phyloP scores from a whole-genome alignment of 495 filamentous ascomycete species.

The Usnea hakonensis region DNA sequence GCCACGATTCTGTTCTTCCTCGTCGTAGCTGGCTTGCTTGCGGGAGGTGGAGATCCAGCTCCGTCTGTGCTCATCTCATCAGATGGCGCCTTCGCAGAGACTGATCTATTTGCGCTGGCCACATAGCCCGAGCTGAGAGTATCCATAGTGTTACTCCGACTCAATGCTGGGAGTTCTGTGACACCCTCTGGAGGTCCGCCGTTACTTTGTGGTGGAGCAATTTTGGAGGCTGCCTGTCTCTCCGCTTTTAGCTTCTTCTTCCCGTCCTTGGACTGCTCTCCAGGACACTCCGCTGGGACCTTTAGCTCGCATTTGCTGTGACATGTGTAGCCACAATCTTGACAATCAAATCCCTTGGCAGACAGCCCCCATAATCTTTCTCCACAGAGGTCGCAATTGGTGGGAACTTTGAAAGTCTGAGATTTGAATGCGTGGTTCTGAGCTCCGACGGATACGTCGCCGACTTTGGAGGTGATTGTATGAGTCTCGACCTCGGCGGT shows the following conservation, averaged over 20 bases:
- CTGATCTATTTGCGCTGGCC: slow-evolving; percentile 65
- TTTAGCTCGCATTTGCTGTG: slow-evolving; percentile 99
- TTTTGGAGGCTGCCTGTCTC: slow-evolving; percentile 70
- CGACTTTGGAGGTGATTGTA: slow-evolving; percentile 76
- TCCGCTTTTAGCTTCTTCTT: slow-evolving; percentile 83
- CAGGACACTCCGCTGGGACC: slow-evolving; percentile 89
- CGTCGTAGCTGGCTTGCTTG: slow-evolving; percentile 35
- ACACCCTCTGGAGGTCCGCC: slow-evolving; percentile 32
- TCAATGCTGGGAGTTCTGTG: slow-evolving; percentile 47
- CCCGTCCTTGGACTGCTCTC: slow-evolving; percentile 87
- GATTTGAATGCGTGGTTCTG: slow-evolving; percentile 94
- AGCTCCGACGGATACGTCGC: slow-evolving; percentile 83
- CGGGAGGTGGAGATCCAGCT: slow-evolving; percentile 25
- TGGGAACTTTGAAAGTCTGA: slow-evolving; percentile 97
- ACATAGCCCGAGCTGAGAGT: slow-evolving; percentile 86
- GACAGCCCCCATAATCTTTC: slow-evolving; percentile 95
- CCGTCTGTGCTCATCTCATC: slow-evolving; percentile 21
- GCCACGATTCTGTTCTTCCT: slow-evolving; percentile 70
- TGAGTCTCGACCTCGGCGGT: slow-evolving; percentile 87
- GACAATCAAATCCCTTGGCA: slow-evolving; percentile 91
- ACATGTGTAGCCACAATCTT: slow-evolving; percentile 94
- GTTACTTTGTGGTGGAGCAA: slow-evolving; percentile 37
- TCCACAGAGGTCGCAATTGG: slow-evolving; percentile 93
- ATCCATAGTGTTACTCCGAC: slow-evolving; percentile 84
- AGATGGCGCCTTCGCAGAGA: slow-evolving; percentile 48